Evolutionary conservation across 768 basidiomycete genomes (phyloP), one percentile per base, ranked within the genome.

Genomic region (Suillus spraguei): DNA sequence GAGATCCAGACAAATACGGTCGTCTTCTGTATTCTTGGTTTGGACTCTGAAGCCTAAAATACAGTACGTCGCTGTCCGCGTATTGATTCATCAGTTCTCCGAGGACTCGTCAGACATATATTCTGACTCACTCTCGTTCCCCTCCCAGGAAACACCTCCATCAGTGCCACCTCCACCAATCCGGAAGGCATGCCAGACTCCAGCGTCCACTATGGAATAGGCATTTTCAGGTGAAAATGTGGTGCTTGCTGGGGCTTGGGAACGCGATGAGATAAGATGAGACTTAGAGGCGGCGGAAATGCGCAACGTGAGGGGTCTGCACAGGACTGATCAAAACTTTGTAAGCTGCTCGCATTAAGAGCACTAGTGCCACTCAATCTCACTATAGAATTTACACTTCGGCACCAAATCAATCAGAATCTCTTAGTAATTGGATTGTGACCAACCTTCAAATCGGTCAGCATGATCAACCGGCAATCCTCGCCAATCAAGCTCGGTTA

Each of bases 381-480:
- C 36, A 56, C 36, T 5, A 17, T 17, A 24, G 36, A 10, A 32
- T 24, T 52, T 24, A 38, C 36, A 55, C 35, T 22, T 36, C 54
- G 35, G n/a, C 53, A 56, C 39, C 55, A 56, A 13, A 56, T 24
- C 55, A 24, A 56, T 56, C 9, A 39, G 22, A 55, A 38, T 55
- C 22, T 56, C 38, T 22, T 17, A 36, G 53, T 22, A n/a, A 32
- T 56, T n/a, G 47, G 13, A 49, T 49, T 49, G 9, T 4, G 55
- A 36, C 17, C n/a, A 38, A 38, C 50, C 50, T 52, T 52, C 28
- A 52, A 28, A 28, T 32, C 14, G 14, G 8, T 24, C 38, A 22
- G 1, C 22, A 56, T 24, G 36, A 39, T 10, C 6, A 56, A 39
- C 24, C 14, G 38, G 10, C 50, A 32, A 8, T 17, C 49, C 16